Base-by-base conservation (phyloP, 345 rosid species). In the Carallia pectinifolia region DNA sequence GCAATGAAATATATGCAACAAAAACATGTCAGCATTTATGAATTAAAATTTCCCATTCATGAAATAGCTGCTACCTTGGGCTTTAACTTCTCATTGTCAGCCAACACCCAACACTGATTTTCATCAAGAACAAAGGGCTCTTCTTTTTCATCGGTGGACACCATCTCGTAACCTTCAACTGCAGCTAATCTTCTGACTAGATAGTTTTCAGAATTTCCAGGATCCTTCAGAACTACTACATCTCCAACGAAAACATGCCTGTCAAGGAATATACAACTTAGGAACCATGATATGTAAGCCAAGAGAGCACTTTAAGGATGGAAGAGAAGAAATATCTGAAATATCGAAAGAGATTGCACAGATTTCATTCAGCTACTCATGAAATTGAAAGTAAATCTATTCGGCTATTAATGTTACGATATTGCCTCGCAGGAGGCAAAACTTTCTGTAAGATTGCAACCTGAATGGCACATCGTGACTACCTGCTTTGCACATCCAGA, bases 161-260 rank as follows among this genome's bases (percentile, higher is more conserved):
- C 89, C 98, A 92, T 92, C 86, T 96, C 96, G 70, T 77, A 82
- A 61, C 99, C 98, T 85, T 85, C 90, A 17, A 70, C 68, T 40
- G 94, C 99, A 76, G 94, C 94, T 78, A 96, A 82, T 85, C 97
- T 85, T 82, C 98, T 90, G 62, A 96, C 89, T 12, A 90, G 69
- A 80, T 72, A 74, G 73, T 82, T 83, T 29, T 84, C 84, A 18
- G 85, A 74, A 16, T 79, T 65, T 62, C 71, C 86, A 67, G 98
- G 98, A 69, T 96, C 97, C 84, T 90, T 96, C 73, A 92, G 47
- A 67, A 96, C 88, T 66, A 96, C 90, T n/a, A 89, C 92, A 75
- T 96, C 99, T 76, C 99, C 99, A 80, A 89, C 83, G 83, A 79
- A 85, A 73, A 92, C 86, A 68, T 50, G 81, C 71, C 99, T 90